These are phyloP conservation scores for Aegilops umbellulata DNA, from an alignment of 176 grass and related monocot species.

Conservation along the genomic window DNA sequence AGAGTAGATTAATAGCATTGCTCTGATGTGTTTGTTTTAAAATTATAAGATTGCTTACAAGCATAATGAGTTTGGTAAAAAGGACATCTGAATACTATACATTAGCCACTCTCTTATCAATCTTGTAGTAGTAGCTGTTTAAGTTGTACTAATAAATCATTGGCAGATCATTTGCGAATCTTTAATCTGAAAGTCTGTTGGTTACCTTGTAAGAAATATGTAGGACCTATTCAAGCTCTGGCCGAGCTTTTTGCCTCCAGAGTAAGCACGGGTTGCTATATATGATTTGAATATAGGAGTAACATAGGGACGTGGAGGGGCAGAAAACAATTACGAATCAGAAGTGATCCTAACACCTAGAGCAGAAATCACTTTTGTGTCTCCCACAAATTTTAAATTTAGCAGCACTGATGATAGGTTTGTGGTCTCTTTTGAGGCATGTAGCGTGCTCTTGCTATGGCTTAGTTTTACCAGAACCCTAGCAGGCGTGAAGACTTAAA, in stretches of 20 bases:
- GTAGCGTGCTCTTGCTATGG: not conserved
- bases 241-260: not conserved
- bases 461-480: not conserved
- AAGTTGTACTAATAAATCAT: not conserved
- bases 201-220: slow-evolving; percentile 36
- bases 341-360: not conserved
- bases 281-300: not conserved
- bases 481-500: no score
- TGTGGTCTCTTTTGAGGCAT: not conserved
- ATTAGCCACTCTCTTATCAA: not conserved
- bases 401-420: not conserved
- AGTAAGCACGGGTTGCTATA: not conserved
- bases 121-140: not conserved
- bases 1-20: not conserved
- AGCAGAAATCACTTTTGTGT: slow-evolving; percentile 19
- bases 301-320: not conserved
- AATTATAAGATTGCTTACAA: not conserved
- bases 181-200: not conserved
- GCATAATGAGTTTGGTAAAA: slow-evolving; percentile 18
- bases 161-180: not conserved
- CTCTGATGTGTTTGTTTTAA: not conserved
- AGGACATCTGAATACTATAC: not conserved
- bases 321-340: slow-evolving; percentile 12
- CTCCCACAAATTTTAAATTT: not conserved
- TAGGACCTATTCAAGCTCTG: slow-evolving; percentile 13